phyloP scores from a whole-genome alignment of 2,329 filamentous ascomycete species.

The Coniochaeta sp. region DNA sequence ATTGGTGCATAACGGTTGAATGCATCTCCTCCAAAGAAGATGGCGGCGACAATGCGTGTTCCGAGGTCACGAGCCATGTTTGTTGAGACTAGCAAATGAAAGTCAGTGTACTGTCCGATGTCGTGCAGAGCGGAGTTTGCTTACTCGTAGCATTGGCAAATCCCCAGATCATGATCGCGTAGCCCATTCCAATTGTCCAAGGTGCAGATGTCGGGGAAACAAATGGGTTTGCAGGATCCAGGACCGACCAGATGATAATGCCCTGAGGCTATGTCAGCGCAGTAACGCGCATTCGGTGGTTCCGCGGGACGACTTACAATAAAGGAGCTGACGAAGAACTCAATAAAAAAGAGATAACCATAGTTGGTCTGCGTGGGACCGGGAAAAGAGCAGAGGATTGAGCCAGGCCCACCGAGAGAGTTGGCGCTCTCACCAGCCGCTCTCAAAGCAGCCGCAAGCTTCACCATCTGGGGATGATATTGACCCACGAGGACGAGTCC shows the following conservation, averaged over 20 bases:
- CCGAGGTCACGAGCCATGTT: conserved; percentile 54
- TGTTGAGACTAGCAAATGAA: conserved; percentile 29
- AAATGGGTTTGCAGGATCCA: conserved; percentile 54
- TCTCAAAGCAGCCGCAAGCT: conserved; percentile 3
- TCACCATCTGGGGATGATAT: conserved; percentile 41
- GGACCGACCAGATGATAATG: conserved; percentile 21
- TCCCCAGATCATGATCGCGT: conserved; percentile 47
- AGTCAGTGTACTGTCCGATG: background rate
- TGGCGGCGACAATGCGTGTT: conserved; percentile 50
- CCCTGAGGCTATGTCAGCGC: background rate
- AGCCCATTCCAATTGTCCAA: conserved; percentile 49
- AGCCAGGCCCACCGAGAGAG: background rate
- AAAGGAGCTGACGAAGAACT: conserved; percentile 52
- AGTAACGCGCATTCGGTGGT: background rate
- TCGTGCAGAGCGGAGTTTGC: background rate
- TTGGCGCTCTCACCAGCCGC: background rate
- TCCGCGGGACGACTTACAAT: conserved; percentile 33
- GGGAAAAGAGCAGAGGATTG: conserved; percentile 48
- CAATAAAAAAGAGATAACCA: conserved; percentile 50
- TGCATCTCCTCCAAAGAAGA: conserved; percentile 46
- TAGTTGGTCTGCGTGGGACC: conserved; percentile 40
- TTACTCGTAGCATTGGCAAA: conserved; percentile 42
- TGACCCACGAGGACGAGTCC: conserved; percentile 47
- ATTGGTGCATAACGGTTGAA: conserved; percentile 22
- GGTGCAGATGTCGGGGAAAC: conserved; percentile 38